These are phyloP conservation scores for Jacaranda mimosifolia DNA, from an alignment of 257 asterid species.

Conservation along the genomic window DNA sequence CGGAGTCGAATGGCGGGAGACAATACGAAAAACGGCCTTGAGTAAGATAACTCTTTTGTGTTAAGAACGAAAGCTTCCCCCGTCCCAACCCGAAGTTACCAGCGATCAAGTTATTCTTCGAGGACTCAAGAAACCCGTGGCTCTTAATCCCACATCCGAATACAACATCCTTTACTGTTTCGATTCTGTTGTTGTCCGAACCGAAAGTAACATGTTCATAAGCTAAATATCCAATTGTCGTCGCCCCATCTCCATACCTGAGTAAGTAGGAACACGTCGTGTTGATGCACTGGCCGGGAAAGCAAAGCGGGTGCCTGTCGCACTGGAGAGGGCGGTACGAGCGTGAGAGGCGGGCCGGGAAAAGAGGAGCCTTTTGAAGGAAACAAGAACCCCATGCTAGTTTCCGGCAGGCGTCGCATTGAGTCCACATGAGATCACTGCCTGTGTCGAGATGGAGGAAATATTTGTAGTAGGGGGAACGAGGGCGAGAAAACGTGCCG, in stretches of 20 bases:
- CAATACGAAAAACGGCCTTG: slow-evolving; percentile 33
- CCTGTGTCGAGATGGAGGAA: slow-evolving; percentile 37
- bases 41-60: not conserved
- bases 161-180: not conserved
- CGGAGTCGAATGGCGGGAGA: slow-evolving; percentile 11
- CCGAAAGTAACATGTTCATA: slow-evolving; percentile 8
- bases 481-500: slow-evolving; percentile 19
- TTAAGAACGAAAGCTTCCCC: slow-evolving; percentile 3
- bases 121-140: slow-evolving; percentile 10
- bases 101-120: not conserved
- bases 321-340: slow-evolving; percentile 39
- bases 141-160: slow-evolving; percentile 40
- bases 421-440: slow-evolving; percentile 32
- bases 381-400: slow-evolving; percentile 23
- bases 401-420: slow-evolving; percentile 35
- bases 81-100: slow-evolving; percentile 31
- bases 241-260: slow-evolving; percentile 28
- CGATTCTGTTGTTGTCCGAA: not conserved
- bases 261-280: slow-evolving; percentile 23
- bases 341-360: slow-evolving; percentile 15
- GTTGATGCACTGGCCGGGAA: slow-evolving; percentile 22
- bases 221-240: slow-evolving; percentile 1
- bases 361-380: slow-evolving; percentile 22
- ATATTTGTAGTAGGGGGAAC: slow-evolving; percentile 16
- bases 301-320: slow-evolving; percentile 25